Base-by-base conservation (phyloP, 2,329 filamentous ascomycete genomes). In the Aspergillus uvarum region DNA sequence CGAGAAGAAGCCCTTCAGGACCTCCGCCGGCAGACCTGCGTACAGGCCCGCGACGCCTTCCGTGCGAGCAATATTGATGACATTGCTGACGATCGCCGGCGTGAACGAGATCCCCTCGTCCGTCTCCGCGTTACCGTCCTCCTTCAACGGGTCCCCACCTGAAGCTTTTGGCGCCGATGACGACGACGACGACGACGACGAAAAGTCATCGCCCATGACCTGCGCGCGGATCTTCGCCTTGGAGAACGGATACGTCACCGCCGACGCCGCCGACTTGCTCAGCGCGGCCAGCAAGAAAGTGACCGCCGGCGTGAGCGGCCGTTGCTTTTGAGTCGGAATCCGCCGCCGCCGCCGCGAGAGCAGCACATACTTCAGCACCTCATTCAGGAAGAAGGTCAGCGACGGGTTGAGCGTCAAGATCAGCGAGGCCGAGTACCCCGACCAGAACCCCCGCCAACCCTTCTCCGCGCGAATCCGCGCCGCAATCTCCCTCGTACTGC, bases 401-500 rank as follows among this genome's bases (percentile, higher is more conserved):
- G 89, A 89, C 1, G 93, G 92, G 69, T 96, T 96, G 29, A 96
- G 80, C 0, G 92, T 93, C 54, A 96, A 78, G 44, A 96, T 82
- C 59, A 96, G 75, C 22, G 85, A 88, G 2, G 92, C 91, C 21
- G 89, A 91, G 74, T 96, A 96, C 0, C 92, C 92, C 0, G 91
- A 89, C 93, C 92, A 96, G 68, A 96, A 89, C 2, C 91, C 92
- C 49, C 80, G 72, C 10, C 92, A 61, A 0, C 92, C 92, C 66
- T 89, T 89, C 71, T 94, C 89, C 1, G 79, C 70, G 47, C 80
- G 77, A 61, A 96, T 93, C 47, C 85, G 81, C 1, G 79, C 74
- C 19, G 88, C 81, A 31, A 91, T 90, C 54, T 88, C 82, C 29
- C 74, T 68, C 4, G 85, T 81, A 29, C 26, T 61, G 31, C 7